Evolutionary conservation across 208 protist species (phyloP), one percentile per base, ranked within the genome.

Genomic region (Leishmania martiniquensis): DNA sequence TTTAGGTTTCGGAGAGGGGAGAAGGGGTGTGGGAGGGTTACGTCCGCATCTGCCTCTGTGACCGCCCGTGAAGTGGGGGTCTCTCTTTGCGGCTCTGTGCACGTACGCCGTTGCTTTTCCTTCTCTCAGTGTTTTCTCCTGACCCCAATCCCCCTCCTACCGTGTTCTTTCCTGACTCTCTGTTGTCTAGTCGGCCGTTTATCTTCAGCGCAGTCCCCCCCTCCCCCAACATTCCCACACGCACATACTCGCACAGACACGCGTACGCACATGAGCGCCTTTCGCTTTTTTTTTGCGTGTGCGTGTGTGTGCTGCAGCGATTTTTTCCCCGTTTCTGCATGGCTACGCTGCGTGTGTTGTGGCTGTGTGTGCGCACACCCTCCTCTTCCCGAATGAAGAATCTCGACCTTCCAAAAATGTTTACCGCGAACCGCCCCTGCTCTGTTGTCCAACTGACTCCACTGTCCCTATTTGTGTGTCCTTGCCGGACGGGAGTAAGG

Each of bases 151-250:
- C n/a, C n/a, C n/a, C n/a, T n/a, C n/a, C n/a, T n/a, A n/a, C n/a
- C n/a, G n/a, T n/a, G n/a, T 62, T 62, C 57, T 34, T 37, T 25
- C 0, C 57, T 62, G 22, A 5, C 57, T 37, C 57, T 62, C 57
- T 52, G 49, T 52, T 52, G 49, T 17, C 20, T 10, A 32, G n/a
- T 62, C 57, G 22, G 10, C 29, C 57, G n/a, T 62, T 25, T 10
- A 34, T 25, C 6, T 34, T 52, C 49, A 52, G 49, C 49, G 49
- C 49, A 9, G 57, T 62, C n/a, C n/a, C n/a, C n/a, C 22, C 15
- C 9, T 62, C 9, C 57, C 57, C 29, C 45, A 57, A 70, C 44
- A 70, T 60, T 49, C 39, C 34, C 60, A 79, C 55, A 77, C 62
- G 29, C n/a, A 62, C n/a, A n/a, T n/a, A n/a, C n/a, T n/a, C n/a